A percentile compares a stretch with the other conserved stretches of the same genome.
Conservation (phyloP, 1,139 yeast species). For the Diutina sp. region DNA sequence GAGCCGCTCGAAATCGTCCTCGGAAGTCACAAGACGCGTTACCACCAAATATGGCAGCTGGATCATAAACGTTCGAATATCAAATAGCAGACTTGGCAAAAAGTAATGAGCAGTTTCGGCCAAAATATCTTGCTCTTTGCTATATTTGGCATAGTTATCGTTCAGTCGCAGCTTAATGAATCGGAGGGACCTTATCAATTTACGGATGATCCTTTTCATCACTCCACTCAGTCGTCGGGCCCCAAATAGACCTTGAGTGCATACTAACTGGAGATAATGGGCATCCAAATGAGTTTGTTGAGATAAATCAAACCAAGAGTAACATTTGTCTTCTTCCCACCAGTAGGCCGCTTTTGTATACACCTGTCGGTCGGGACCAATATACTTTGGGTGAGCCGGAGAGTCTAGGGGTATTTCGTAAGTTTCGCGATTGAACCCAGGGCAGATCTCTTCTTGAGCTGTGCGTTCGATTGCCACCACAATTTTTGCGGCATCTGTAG, state of each 20-base stretch:
- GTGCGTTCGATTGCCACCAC: neutral
- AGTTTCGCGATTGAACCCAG: neutral
- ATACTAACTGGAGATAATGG: neutral
- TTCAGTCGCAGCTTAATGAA: neutral
- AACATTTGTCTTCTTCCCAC: neutral
- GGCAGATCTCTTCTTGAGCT: neutral
- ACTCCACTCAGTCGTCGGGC: neutral
- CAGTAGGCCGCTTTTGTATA: neutral
- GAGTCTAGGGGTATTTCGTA: neutral
- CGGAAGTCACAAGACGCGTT: conserved; percentile 13
- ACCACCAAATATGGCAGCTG: conserved; percentile 21
- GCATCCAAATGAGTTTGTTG: neutral
- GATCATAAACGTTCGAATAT: conserved; percentile 24
- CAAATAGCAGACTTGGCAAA: conserved; percentile 17
- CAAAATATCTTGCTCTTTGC: conserved; percentile 4
- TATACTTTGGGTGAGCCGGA: neutral
- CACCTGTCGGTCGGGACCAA: neutral
- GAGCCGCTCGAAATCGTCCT: conserved; percentile 18
- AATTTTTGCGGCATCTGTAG: neutral
- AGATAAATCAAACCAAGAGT: neutral
- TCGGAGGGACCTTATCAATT: neutral
- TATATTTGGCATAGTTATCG: neutral
- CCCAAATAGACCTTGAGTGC: neutral
- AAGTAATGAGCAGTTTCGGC: conserved; percentile 20
- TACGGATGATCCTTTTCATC: neutral